Percentiles rank a stretch among this genome's conserved stretches.
phyloP scores from a whole-genome alignment of 176 grass and related monocot genomes.

The Stipa capillata region DNA sequence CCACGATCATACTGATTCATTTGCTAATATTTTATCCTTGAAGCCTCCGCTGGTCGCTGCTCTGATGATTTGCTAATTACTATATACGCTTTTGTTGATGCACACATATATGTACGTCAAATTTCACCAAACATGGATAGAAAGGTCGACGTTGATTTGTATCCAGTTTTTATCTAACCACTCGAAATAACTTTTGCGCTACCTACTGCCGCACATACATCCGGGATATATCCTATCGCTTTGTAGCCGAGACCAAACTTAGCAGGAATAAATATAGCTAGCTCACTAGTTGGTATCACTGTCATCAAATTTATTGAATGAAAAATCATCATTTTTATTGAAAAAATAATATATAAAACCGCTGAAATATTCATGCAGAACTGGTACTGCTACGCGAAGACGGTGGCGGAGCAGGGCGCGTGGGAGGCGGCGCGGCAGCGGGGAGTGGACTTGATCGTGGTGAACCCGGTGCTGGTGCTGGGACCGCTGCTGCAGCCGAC shows the following conservation, averaged over 20 bases:
- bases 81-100: neutral
- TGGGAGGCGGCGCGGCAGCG: conserved; percentile 38
- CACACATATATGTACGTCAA: conserved; percentile 5
- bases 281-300: neutral
- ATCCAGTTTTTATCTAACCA: too few relatives aligned
- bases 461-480: conserved; percentile 61
- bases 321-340: neutral
- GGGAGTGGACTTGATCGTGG: conserved; percentile 34
- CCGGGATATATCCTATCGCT: neutral
- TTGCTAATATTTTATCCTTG: neutral
- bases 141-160: conserved; percentile 14
- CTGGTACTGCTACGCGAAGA: conserved; percentile 90
- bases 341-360: too few relatives aligned
- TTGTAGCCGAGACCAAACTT: neutral
- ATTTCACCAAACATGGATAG: conserved; percentile 17
- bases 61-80: too few relatives aligned
- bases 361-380: too few relatives aligned
- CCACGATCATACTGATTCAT: neutral
- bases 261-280: neutral
- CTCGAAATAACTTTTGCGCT: neutral
- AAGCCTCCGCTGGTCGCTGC: neutral
- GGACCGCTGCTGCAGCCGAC: conserved; percentile 64
- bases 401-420: conserved; percentile 49
- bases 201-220: neutral
- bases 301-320: neutral